A percentile compares a stretch with the other conserved stretches of the same genome.
phyloP scores from a whole-genome alignment of 306 rosid species.

The Cajanus cajan region DNA sequence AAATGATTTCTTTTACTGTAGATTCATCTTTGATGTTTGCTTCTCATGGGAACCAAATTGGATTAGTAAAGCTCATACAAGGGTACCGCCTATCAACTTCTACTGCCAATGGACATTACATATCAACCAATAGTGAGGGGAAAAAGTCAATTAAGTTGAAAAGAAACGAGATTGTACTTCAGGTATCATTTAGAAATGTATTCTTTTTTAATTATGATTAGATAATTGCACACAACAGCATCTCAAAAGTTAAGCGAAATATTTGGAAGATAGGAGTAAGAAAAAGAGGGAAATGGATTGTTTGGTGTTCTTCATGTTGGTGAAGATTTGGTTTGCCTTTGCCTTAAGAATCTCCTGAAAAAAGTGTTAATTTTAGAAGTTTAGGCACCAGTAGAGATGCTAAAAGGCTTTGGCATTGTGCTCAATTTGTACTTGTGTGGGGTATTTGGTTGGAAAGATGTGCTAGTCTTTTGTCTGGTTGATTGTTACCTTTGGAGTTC shows the following conservation, averaged over 20 bases:
- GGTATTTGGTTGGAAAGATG: neutral
- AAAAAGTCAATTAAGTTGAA: conserved; percentile 83
- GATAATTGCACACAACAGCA: neutral
- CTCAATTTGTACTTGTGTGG: neutral
- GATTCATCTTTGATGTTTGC: conserved; percentile 92
- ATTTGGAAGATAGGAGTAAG: neutral
- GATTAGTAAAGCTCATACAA: conserved; percentile 81
- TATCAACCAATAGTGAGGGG: conserved; percentile 78
- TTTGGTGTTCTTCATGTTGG: neutral
- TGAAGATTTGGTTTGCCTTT: conserved; percentile 2
- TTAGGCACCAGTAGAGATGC: neutral
- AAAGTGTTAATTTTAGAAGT: neutral
- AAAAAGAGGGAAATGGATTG: conserved; percentile 6
- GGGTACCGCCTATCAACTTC: conserved; percentile 78
- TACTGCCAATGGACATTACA: conserved; percentile 58
- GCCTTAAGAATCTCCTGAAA: neutral
- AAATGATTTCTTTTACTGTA: conserved; percentile 42
- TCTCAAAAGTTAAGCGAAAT: neutral
- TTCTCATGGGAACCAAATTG: conserved; percentile 89
- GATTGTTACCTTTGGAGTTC: neutral
- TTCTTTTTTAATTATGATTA: neutral
- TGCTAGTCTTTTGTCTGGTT: neutral
- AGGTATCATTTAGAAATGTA: conserved; percentile 51
- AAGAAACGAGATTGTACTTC: conserved; percentile 81
- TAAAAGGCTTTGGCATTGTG: neutral